Base-by-base conservation (phyloP, 2,329 filamentous ascomycete genomes). In the Didymella sp. region DNA sequence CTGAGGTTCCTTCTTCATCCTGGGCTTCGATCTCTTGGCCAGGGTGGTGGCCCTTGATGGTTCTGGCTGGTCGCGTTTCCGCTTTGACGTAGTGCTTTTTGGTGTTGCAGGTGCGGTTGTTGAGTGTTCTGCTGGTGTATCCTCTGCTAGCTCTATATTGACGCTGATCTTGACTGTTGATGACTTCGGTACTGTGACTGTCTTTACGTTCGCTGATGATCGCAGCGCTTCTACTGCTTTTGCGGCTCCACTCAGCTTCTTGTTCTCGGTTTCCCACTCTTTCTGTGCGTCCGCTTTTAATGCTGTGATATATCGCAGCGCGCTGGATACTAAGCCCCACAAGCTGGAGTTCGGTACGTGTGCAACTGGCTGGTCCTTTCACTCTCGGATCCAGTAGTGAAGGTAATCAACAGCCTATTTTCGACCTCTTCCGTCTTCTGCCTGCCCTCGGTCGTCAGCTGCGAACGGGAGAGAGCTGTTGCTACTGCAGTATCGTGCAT, bases 241-340 rank as follows among this genome's bases (percentile, higher is more conserved):
- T 6, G 27, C n/a, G 7, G 28, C 42, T 33, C 63, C 64, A 69
- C 80, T 85, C 0, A 80, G 77, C 60, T 82, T 83, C 15, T 79
- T 74, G 28, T 84, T 80, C 22, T 78, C 79, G 59, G 79, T 80
- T 2, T 76, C 76, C 79, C 83, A 87, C 58, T 87, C 80, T 60
- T 82, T 86, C 76, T 84, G 87, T 71, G 88, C 68, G 45, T 82
- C 80, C 1, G 67, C 62, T 72, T 88, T 85, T 24, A 87, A 56
- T 51, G 77, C 79, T 45, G 67, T 58, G 15, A 88, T 76, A 43
- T 80, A 70, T 0, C 69, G 24, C 3, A 17, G n/a, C 19, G 45
- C 25, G 3, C 4, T 38, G 9, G 13, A 38, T 21, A 12, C n/a
- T 27, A 6, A 25, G 33, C 22, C 33, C 45, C 33, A 28, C 17